A percentile compares a stretch with the other conserved stretches of the same genome.
Conservation (phyloP, 108 stramenopile species). For the Cyclotella choctawhatcheeana region DNA sequence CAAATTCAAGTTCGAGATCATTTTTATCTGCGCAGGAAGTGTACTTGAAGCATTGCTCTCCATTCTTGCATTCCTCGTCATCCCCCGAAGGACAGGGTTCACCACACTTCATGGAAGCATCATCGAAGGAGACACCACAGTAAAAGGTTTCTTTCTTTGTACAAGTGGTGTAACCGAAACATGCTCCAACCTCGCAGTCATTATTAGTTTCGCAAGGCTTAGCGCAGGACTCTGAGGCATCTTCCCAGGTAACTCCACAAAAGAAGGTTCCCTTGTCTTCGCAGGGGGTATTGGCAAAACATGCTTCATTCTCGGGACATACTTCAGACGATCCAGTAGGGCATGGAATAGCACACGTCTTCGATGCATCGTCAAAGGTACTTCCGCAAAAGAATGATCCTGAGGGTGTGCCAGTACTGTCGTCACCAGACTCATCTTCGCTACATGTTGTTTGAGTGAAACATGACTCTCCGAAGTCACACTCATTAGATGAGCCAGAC, state of each 20-base stretch:
- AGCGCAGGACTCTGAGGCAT: conserved; percentile 68
- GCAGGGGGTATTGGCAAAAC: conserved; percentile 49
- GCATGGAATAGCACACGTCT: conserved; percentile 64
- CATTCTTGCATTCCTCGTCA: conserved; percentile 34
- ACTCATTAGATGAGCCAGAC: conserved; percentile 29
- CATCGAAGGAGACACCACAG: conserved; percentile 48
- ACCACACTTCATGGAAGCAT: conserved; percentile 36
- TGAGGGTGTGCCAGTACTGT: neutral
- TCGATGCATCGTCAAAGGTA: conserved; percentile 74
- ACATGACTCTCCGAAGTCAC: conserved; percentile 42
- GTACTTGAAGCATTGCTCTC: conserved; percentile 42
- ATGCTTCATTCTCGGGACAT: conserved; percentile 34
- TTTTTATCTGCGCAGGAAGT: conserved; percentile 39
- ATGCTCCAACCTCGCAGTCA: conserved; percentile 73
- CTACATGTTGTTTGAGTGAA: conserved; percentile 43
- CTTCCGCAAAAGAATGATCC: conserved; percentile 74
- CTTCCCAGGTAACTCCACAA: conserved; percentile 84
- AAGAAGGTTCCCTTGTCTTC: conserved; percentile 48
- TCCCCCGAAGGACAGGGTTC: conserved; percentile 37
- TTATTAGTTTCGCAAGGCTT: conserved; percentile 70
- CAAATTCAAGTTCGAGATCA: neutral
- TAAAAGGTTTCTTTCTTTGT: conserved; percentile 34
- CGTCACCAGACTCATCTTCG: neutral
- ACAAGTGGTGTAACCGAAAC: conserved; percentile 85
- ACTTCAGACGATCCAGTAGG: conserved; percentile 40